Evolutionary conservation across 164 flowering plant species (phyloP), one percentile per base, ranked within the genome.

Genomic region (Chimonanthus praecox): DNA sequence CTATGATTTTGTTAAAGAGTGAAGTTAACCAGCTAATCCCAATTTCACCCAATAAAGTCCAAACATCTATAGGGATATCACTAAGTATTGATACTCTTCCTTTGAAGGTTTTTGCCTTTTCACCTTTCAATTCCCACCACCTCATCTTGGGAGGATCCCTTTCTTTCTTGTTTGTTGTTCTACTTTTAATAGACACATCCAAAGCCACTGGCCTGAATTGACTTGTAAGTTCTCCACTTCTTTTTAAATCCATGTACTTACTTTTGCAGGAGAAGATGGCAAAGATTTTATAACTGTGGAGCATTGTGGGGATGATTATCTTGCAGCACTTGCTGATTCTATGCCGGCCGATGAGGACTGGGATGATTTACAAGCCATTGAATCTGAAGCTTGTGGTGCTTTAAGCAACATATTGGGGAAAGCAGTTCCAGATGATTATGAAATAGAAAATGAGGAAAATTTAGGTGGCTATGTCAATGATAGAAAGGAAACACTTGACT

Each of bases 251-350:
- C 66, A 63, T 20, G 5, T 63, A 47, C 63, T 43, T 60, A 66
- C 11, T 75, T 71, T 48, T 80, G 76, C 71, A 95, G 99, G 99
- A 66, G 95, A 93, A 20, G 99, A 95, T 75, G 99, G 98, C 3
- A 78, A 58, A 73, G 95, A 90, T 73, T 95, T 95, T 77, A 78
- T 95, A 74, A 84, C 90, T 44, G 97, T 95, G 80, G 99, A 94
- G 88, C 87, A 85, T 68, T 95, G 97, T 65, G 97, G 99, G 4
- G 98, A 95, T 87, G 99, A 94, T 81, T 95, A 88, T 82, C 83
- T 95, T 64, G 92, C 92, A 0, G 78, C 85, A 15, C 74, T 95
- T 72, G 97, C 92, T 58, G 97, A 94, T 47, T 83, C 86, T 7
- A 80, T 90, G 87, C 84, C 83, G 73, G 89, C 82, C 66, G 82